phyloP scores from a whole-genome alignment of 2,329 filamentous ascomycete genomes.

The Rutstroemia sp. region DNA sequence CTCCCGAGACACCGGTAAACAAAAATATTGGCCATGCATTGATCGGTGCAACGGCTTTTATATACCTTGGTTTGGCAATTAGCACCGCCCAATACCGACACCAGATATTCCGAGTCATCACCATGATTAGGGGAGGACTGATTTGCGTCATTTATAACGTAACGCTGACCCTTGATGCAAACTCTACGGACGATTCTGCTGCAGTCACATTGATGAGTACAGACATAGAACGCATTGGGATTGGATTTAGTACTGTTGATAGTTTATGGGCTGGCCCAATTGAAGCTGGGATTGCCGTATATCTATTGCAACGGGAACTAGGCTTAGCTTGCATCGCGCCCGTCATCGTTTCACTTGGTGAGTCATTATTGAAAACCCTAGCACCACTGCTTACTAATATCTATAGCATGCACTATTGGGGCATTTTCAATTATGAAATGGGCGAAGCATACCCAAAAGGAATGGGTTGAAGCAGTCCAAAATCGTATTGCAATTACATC shows the following conservation, averaged over 20 bases:
- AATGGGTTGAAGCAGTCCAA: conserved; percentile 24
- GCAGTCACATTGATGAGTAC: conserved; percentile 38
- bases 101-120: conserved; percentile 16
- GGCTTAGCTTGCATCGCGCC: conserved; percentile 9
- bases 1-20: background rate
- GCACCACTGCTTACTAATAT: background rate
- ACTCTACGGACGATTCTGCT: conserved; percentile 15
- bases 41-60: conserved; percentile 10
- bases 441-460: background rate
- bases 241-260: conserved; percentile 24
- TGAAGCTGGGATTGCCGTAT: conserved; percentile 32
- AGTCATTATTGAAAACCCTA: background rate
- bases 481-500: conserved; percentile 23
- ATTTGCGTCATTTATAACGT: conserved; percentile 23
- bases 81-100: conserved; percentile 16
- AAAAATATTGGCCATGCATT: conserved; percentile 10
- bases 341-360: conserved; percentile 9
- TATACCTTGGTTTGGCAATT: conserved; percentile 13
- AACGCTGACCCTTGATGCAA: conserved; percentile 20
- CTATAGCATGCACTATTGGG: background rate
- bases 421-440: conserved; percentile 1
- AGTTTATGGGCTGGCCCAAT: conserved; percentile 34
- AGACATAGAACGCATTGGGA: conserved; percentile 27
- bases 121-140: conserved; percentile 21
- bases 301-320: conserved; percentile 31